phyloP scores from a whole-genome alignment of 805 yeast genomes.

The Suhomyces canberraensis region DNA sequence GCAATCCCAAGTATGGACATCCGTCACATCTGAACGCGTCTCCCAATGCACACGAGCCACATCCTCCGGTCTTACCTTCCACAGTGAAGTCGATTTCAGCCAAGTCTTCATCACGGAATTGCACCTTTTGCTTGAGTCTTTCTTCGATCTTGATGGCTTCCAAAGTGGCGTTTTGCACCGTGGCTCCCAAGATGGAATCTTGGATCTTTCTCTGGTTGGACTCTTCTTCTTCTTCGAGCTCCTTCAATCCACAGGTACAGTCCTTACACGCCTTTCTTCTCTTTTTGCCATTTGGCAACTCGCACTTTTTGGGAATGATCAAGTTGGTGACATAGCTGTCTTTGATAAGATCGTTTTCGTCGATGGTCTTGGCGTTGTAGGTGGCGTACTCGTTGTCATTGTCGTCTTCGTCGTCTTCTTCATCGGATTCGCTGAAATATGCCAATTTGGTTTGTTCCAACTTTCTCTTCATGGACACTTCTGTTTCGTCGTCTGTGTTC shows the following conservation, averaged over 20 bases:
- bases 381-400: slow-evolving; percentile 51
- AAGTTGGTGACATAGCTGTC: slow-evolving; percentile 32
- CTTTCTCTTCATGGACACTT: slow-evolving; percentile 44
- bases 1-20: slow-evolving; percentile 94
- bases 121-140: slow-evolving; percentile 40
- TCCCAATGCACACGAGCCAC: slow-evolving; percentile 95
- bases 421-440: slow-evolving; percentile 51
- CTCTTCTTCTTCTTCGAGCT: slow-evolving; percentile 70
- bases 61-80: slow-evolving; percentile 96
- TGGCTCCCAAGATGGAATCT: slow-evolving; percentile 40
- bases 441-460: slow-evolving; percentile 47
- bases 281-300: slow-evolving; percentile 48
- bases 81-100: slow-evolving; percentile 93
- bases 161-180: slow-evolving; percentile 50
- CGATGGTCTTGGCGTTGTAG: slow-evolving; percentile 38
- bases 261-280: slow-evolving; percentile 96
- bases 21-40: slow-evolving; percentile 99
- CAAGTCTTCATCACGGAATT: slow-evolving; percentile 64
- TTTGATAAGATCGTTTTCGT: slow-evolving; percentile 40
- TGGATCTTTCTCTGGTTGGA: slow-evolving; percentile 42
- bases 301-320: slow-evolving; percentile 59
- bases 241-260: slow-evolving; percentile 96
- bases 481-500: slow-evolving; percentile 37
- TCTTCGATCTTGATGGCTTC: slow-evolving; percentile 57
- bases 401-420: slow-evolving; percentile 51